Base-by-base conservation (phyloP, 1,139 yeast species). In the Geotrichum reessii region DNA sequence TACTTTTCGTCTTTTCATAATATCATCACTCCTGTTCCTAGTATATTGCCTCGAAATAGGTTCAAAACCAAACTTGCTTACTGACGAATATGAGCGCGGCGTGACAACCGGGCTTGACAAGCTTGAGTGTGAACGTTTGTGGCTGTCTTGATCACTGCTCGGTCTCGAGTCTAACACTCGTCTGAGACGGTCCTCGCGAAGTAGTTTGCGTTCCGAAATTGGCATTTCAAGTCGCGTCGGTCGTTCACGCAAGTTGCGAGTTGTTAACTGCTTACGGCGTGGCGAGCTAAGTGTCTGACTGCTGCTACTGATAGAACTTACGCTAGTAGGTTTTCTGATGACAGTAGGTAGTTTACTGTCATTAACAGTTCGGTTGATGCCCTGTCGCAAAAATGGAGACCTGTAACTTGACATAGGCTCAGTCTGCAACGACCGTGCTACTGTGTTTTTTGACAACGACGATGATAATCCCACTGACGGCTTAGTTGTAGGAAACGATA, bases 401-500 rank as follows among this genome's bases (percentile, higher is more conserved):
- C 12, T 31, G 22, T 50, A 28, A 31, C 24, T n/a, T 31, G 44
- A 19, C 24, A 19, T 17, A 28, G 48, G 44, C 25, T n/a, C 24
- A 3, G 52, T 27, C 4, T 11, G 27, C 11, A n/a, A 17, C 5
- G 37, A 8, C 22, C 44, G 19, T 19, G 21, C 14, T 1, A 11
- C 19, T 11, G 22, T n/a, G 17, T 7, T 50, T 19, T 37, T 24
- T 17, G 37, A 50, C 21, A 27, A 40, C 22, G 42, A 19, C 4
- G 17, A 19, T 6, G 42, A 17, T n/a, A 37, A n/a, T 5, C 17
- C 11, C 19, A 11, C 17, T 21, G 27, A 11, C 11, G 52, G 21
- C 44, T 37, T 37, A 2, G 21, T 37, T n/a, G 44, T 19, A 37
- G 55, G 55, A 27, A 46, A 53, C n/a, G 56, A 51, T n/a, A 51